Evolutionary conservation across 2,329 filamentous ascomycete genomes (phyloP).

Genomic region (Diaporthe ilicicola): DNA sequence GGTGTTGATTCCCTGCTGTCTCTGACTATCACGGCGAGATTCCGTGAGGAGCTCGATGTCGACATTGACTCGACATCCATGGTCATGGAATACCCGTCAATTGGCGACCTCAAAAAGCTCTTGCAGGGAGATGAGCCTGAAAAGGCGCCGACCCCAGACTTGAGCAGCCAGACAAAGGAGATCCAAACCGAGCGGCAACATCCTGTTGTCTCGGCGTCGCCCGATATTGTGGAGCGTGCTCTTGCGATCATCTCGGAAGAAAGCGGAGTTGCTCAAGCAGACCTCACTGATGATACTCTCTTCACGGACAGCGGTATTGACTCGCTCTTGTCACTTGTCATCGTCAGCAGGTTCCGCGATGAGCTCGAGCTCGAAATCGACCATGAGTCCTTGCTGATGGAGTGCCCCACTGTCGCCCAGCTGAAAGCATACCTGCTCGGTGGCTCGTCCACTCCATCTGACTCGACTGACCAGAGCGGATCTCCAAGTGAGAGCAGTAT

Average conservation of each 20-base stretch:
- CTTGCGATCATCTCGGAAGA: conserved; percentile 8
- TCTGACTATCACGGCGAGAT: conserved; percentile 42
- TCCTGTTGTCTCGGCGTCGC: background rate
- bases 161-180: conserved; percentile 50
- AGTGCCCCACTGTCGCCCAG: background rate
- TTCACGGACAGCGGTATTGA: conserved; percentile 7
- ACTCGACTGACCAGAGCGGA: background rate
- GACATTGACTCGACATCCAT: conserved; percentile 40
- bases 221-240: conserved; percentile 41
- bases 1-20: conserved; percentile 47
- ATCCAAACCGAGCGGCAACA: conserved; percentile 43
- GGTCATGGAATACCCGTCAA: conserved; percentile 41
- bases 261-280: background rate
- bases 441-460: background rate
- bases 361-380: conserved; percentile 1
- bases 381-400: background rate
- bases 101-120: conserved; percentile 11
- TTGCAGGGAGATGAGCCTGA: conserved; percentile 37
- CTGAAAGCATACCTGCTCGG: background rate
- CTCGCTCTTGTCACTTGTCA: background rate
- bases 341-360: background rate
- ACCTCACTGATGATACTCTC: background rate
- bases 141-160: conserved; percentile 37
- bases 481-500: background rate
- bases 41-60: conserved; percentile 44